phyloP scores from a whole-genome alignment of 352 stramenopile genomes.

The Phytopythium kandeliae region DNA sequence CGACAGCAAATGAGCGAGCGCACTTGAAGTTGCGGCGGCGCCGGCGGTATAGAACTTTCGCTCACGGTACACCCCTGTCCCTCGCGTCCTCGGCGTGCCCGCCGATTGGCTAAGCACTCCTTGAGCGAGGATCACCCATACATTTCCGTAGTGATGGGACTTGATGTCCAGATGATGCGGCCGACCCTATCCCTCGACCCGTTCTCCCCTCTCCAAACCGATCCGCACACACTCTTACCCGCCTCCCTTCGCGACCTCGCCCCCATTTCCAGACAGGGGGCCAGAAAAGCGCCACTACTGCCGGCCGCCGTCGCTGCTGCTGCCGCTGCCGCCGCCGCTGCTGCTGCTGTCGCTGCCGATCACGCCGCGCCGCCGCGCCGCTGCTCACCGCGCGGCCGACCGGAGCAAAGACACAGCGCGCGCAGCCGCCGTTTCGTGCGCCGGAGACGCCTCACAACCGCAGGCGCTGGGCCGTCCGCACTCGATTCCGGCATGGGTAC shows the following conservation, averaged over 20 bases:
- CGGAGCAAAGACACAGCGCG: neutral
- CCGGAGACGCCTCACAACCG: neutral
- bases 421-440: neutral
- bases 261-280: conserved; percentile 4
- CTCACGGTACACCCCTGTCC: neutral
- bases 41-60: neutral
- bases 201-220: conserved; percentile 1
- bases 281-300: conserved; percentile 2
- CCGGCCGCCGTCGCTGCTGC: too few species aligned
- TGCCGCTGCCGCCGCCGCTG: too few species aligned
- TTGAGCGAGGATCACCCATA: too few species aligned
- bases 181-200: neutral
- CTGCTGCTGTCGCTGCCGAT: neutral
- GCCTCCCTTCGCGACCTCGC: neutral
- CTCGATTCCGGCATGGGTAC: neutral
- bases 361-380: neutral
- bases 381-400: neutral
- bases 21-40: conserved; percentile 3
- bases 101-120: neutral
- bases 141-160: too few species aligned
- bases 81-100: neutral
- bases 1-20: too few species aligned
- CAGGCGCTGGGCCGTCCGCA: neutral
- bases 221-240: neutral
- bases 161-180: neutral